Conservation (phyloP, 163 green algal species). For the Chloromonas sp. region DNA sequence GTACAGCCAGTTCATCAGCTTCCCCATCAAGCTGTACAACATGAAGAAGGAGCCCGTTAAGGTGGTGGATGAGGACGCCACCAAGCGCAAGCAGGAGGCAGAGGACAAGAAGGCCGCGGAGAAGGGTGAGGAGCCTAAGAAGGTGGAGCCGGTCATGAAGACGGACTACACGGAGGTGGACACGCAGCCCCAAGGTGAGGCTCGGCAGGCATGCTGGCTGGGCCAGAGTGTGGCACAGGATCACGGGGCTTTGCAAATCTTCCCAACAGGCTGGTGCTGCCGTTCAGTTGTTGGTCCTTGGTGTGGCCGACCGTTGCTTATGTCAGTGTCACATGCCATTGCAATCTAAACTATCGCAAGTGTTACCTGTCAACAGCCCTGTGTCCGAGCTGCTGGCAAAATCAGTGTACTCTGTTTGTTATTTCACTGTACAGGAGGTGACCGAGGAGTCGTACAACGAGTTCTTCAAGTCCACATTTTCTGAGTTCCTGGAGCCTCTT, state of each 20-base stretch:
- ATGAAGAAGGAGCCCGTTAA: conserved; percentile 63
- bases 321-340: too few species aligned
- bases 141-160: conserved; percentile 85
- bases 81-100: conserved; percentile 63
- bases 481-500: conserved; percentile 93
- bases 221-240: too few species aligned
- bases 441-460: conserved; percentile 82
- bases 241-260: too few species aligned
- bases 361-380: too few species aligned
- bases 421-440: conserved; percentile 41
- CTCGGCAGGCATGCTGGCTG: too few species aligned
- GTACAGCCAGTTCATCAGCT: conserved; percentile 98
- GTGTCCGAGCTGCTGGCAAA: too few species aligned
- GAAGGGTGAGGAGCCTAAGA: conserved; percentile 56
- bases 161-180: conserved; percentile 82
- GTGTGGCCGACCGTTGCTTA: too few species aligned
- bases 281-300: too few species aligned
- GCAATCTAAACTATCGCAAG: too few species aligned
- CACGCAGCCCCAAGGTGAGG: conserved; percentile 59
- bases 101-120: conserved; percentile 61
- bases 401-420: too few species aligned
- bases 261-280: too few species aligned
- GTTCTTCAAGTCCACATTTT: conserved; percentile 93
- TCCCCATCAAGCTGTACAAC: conserved; percentile 87
- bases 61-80: conserved; percentile 76